phyloP scores from a whole-genome alignment of 257 asterid genomes.

The Dorcoceras hygrometricum region DNA sequence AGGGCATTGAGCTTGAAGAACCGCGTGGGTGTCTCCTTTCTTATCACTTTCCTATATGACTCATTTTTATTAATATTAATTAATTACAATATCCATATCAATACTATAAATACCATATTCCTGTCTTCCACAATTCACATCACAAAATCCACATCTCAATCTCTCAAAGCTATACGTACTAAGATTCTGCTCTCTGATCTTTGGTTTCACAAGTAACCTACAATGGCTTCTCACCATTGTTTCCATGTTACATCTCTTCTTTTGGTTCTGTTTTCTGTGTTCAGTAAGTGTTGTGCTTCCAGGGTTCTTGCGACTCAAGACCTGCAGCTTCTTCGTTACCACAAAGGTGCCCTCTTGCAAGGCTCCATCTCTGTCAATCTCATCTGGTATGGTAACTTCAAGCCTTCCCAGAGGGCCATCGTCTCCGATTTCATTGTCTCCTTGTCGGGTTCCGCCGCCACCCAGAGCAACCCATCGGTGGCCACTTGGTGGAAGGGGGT shows the following conservation, averaged over 20 bases:
- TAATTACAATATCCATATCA: no score
- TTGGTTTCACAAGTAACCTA: no score
- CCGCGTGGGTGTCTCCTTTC: no score
- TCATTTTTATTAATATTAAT: no score
- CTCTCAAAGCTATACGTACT: background rate
- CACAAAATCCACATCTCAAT: background rate
- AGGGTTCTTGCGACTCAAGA: background rate
- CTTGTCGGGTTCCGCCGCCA: constrained; percentile 25
- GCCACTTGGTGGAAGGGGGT: constrained; percentile 50
- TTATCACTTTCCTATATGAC: no score
- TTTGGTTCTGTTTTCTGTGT: background rate
- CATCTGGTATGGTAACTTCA: constrained; percentile 49
- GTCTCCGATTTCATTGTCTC: constrained; percentile 45
- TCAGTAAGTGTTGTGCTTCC: background rate
- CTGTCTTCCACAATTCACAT: no score
- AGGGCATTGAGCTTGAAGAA: no score
- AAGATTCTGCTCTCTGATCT: no score
- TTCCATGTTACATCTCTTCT: background rate
- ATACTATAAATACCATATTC: no score
- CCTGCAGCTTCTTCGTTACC: constrained; percentile 30
- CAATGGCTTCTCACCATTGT: background rate
- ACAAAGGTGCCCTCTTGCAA: constrained; percentile 43
- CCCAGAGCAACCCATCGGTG: constrained; percentile 36
- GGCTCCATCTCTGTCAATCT: constrained; percentile 42
- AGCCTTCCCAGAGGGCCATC: constrained; percentile 43